Evolutionary conservation across 176 grass and related monocot genomes (phyloP).

Genomic region (Ampelocalamus luodianensis): DNA sequence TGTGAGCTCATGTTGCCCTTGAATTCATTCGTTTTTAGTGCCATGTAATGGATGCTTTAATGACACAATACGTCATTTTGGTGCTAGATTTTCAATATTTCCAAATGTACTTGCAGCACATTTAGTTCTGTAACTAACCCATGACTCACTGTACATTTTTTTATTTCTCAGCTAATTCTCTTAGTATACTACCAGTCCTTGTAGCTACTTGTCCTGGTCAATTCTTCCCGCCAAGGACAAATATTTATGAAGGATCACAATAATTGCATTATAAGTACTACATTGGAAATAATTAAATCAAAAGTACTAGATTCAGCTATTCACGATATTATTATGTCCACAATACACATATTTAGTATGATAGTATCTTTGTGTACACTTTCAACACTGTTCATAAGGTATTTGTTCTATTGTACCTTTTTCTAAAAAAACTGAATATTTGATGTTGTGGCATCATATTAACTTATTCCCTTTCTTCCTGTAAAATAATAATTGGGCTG

Average conservation of each 20-base stretch:
- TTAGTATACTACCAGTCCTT: background rate
- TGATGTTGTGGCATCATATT: background rate
- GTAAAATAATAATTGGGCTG: background rate
- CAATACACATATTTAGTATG: background rate
- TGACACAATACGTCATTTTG: slow-evolving; percentile 26
- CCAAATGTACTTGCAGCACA: slow-evolving; percentile 13
- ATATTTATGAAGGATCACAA: background rate
- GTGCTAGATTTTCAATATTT: slow-evolving; percentile 36
- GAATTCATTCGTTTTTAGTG: slow-evolving; percentile 29
- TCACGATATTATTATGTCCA: background rate
- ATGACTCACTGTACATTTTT: slow-evolving; percentile 20
- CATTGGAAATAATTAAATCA: background rate
- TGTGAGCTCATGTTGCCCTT: slow-evolving; percentile 1
- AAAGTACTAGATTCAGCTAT: background rate
- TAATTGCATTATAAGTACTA: slow-evolving; percentile 17
- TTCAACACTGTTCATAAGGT: background rate
- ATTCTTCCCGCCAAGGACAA: slow-evolving; percentile 31
- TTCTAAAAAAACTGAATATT: background rate
- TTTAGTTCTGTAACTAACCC: slow-evolving; percentile 12
- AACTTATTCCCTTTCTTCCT: background rate
- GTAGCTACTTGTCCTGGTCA: slow-evolving; percentile 22
- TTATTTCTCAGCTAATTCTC: background rate
- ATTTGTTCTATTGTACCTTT: background rate
- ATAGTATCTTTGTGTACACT: background rate
- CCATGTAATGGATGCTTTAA: slow-evolving; percentile 33